phyloP scores from a whole-genome alignment of 192 early-diverging fungal genomes.

The Cetraspora pellucida region DNA sequence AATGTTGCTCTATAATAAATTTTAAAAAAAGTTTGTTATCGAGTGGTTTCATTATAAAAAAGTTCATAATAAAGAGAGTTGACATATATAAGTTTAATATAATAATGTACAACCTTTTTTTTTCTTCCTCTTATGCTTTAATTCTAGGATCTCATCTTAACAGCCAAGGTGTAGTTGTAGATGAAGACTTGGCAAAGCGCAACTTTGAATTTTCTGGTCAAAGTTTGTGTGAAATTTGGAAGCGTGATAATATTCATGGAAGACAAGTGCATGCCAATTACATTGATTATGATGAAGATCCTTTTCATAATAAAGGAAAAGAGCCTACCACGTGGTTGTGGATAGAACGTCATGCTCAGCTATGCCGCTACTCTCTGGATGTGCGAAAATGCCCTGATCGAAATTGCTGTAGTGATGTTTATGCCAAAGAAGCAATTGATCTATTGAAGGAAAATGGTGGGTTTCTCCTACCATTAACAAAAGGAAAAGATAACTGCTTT shows the following conservation, averaged over 20 bases:
- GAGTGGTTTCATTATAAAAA: too few relatives aligned
- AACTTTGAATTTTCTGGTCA: neutral
- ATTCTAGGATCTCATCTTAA: neutral
- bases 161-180: neutral
- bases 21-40: too few relatives aligned
- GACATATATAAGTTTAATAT: too few relatives aligned
- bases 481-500: neutral
- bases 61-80: too few relatives aligned
- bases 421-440: neutral
- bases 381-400: neutral
- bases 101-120: too few relatives aligned
- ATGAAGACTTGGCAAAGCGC: neutral
- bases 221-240: neutral
- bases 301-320: neutral
- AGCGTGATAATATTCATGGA: conserved; percentile 1
- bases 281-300: neutral
- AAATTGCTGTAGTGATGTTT: neutral
- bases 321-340: neutral
- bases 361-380: neutral
- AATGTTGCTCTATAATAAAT: too few relatives aligned
- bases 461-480: neutral
- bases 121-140: too few relatives aligned
- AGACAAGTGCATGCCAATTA: neutral
- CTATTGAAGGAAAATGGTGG: neutral
- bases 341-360: neutral